Evolutionary conservation across 2,329 filamentous ascomycete genomes (phyloP).

Genomic region (Xylogone sp.): DNA sequence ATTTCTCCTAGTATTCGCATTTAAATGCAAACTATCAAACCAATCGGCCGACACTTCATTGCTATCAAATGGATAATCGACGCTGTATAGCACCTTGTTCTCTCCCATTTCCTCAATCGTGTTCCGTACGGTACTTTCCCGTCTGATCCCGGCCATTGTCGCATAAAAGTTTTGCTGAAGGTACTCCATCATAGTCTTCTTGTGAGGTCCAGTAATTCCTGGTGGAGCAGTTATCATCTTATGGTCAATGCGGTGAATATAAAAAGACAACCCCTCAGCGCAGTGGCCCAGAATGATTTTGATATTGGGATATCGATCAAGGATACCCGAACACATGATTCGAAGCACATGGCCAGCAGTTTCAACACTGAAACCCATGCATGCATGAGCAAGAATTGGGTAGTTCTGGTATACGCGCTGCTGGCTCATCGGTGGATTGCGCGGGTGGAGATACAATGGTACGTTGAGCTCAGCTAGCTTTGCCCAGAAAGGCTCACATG

Average conservation of each 20-base stretch:
- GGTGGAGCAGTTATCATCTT: slow-evolving; percentile 35
- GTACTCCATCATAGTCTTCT: slow-evolving; percentile 39
- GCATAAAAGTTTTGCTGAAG: slow-evolving; percentile 55
- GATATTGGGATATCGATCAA: slow-evolving; percentile 16
- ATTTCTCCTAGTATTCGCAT: slow-evolving; percentile 7
- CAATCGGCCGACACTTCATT: slow-evolving; percentile 11
- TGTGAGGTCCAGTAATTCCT: slow-evolving; percentile 26
- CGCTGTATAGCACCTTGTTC: slow-evolving; percentile 49
- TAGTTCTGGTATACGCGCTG: slow-evolving; percentile 17
- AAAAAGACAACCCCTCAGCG: slow-evolving; percentile 18
- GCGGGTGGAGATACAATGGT: slow-evolving; percentile 37
- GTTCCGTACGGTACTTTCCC: slow-evolving; percentile 35
- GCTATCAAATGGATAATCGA: slow-evolving; percentile 26
- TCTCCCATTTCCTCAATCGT: slow-evolving; percentile 34
- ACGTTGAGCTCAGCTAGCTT: slow-evolving; percentile 34
- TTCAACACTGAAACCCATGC: slow-evolving; percentile 47
- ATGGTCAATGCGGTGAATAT: slow-evolving; percentile 44
- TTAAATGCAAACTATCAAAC: slow-evolving; percentile 14
- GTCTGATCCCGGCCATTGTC: slow-evolving; percentile 47
- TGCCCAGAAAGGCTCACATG: slow-evolving; percentile 32
- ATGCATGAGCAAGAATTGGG: slow-evolving; percentile 35
- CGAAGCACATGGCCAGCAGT: slow-evolving; percentile 15
- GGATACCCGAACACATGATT: slow-evolving; percentile 16
- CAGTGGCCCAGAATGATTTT: slow-evolving; percentile 20
- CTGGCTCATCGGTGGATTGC: slow-evolving; percentile 21